These are phyloP conservation scores for Seminavis robusta DNA, from an alignment of 108 stramenopile species.

Conservation along the genomic window DNA sequence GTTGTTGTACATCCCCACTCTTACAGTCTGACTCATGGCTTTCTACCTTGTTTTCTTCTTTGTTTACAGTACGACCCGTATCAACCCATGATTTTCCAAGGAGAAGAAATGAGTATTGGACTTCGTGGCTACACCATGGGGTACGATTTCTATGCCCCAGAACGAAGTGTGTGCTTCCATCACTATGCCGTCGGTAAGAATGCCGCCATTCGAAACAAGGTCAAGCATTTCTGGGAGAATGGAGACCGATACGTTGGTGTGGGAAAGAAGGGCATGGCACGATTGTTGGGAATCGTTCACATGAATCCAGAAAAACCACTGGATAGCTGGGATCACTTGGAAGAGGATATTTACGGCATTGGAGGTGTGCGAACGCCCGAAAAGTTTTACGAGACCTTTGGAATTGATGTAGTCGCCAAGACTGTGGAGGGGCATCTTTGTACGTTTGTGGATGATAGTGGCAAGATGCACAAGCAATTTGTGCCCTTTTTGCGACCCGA, in stretches of 20 bases:
- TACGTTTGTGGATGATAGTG: constrained; percentile 51
- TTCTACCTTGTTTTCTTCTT: neutral
- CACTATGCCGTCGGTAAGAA: constrained; percentile 82
- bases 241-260: constrained; percentile 45
- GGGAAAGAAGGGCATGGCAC: constrained; percentile 71
- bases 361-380: constrained; percentile 80
- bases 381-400: constrained; percentile 75
- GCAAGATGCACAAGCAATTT: constrained; percentile 68
- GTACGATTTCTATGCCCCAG: constrained; percentile 89
- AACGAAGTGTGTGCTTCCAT: constrained; percentile 83
- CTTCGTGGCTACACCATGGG: constrained; percentile 87
- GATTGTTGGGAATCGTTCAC: constrained; percentile 81
- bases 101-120: constrained; percentile 88
- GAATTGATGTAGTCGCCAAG: constrained; percentile 76
- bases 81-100: constrained; percentile 80
- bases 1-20: too few species aligned
- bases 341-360: constrained; percentile 77
- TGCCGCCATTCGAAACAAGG: constrained; percentile 55
- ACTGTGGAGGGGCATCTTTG: constrained; percentile 67
- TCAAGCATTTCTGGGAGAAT: constrained; percentile 80
- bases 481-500: constrained; percentile 47
- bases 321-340: constrained; percentile 50
- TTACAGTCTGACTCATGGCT: too few species aligned
- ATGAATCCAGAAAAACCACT: constrained; percentile 79
- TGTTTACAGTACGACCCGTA: constrained; percentile 25